A percentile compares a stretch with the other conserved stretches of the same genome.
Conservation (phyloP, 2,329 filamentous ascomycete species). For the Diaporthe sp. region DNA sequence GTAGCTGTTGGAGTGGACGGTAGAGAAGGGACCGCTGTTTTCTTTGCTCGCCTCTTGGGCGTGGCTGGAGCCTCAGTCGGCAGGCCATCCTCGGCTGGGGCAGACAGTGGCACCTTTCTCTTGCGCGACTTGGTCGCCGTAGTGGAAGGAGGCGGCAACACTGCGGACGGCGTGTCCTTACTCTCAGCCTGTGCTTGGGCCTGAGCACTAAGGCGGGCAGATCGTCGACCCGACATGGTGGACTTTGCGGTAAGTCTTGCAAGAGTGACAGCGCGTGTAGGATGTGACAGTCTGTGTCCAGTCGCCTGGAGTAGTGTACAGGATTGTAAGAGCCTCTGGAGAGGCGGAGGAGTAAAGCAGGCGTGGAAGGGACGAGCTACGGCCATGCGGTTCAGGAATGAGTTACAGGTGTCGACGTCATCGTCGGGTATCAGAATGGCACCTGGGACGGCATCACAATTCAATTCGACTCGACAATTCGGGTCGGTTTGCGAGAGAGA, state of each 20-base stretch:
- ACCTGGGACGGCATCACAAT: neutral
- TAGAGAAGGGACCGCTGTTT: conserved; percentile 48
- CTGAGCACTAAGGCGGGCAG: conserved; percentile 57
- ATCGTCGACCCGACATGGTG: conserved; percentile 50
- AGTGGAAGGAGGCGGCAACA: conserved; percentile 37
- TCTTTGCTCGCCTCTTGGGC: conserved; percentile 47
- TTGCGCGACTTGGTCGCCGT: conserved; percentile 45
- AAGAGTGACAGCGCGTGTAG: neutral
- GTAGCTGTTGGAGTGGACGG: conserved; percentile 58
- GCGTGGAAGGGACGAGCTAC: neutral
- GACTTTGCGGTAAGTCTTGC: neutral
- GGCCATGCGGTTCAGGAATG: neutral
- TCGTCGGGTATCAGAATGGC: neutral
- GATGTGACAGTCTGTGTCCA: neutral
- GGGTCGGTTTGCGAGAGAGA: neutral
- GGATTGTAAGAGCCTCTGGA: neutral
- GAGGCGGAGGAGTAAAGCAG: neutral
- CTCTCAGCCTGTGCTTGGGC: conserved; percentile 38
- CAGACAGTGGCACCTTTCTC: conserved; percentile 44
- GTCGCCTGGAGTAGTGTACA: neutral
- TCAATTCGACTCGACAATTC: neutral
- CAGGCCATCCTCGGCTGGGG: conserved; percentile 36
- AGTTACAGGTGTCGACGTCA: conserved; percentile 29
- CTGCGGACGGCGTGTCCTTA: conserved; percentile 23
- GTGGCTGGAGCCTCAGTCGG: conserved; percentile 46